Evolutionary conservation across 257 asterid species (phyloP), one percentile per base, ranked within the genome.

Genomic region (Agastache rugosa): DNA sequence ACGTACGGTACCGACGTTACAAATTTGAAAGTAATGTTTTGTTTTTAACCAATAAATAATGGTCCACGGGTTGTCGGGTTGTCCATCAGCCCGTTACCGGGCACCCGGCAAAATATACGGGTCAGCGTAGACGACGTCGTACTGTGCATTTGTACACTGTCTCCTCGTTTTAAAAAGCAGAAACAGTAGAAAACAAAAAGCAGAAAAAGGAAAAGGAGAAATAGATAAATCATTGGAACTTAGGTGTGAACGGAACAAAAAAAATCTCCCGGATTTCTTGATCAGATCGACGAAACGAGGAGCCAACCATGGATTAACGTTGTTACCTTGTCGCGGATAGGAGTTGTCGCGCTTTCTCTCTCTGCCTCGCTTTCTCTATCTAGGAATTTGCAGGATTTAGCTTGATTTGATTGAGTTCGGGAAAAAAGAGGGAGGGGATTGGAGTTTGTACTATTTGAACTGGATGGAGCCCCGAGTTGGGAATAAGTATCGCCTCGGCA

Each of bases 401-500:
- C 8, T 63, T 45, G 51, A 64, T 78, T 50, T 35, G 65, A 47
- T 66, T 58, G 58, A 72, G 23, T 50, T 51, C 39, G 41, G 34
- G 59, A 4, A 11, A 27, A 45, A 66, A 53, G 59, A 59, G 27
- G 60, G 63, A 17, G 39, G 25, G 50, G 41, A 35, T 73, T 48
- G 74, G 65, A 77, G 69, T 23, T 75, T 67, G 34, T 8, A 27
- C 61, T 42, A 22, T n/a, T n/a, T n/a, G 66, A 65, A 71, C 76
- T 68, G 62, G 77, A 91, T 91, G 97, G 96, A 91, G 85, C 96
- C 97, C 79, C 92, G 96, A 60, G 96, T 91, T 60, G 97, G 92
- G 63, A 91, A 91, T 61, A 92, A 90, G 76, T 92, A 86, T 72
- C 91, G 91, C 42, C 72, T 92, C 66, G 96, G 97, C 55, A 88